Conservation (phyloP, 352 stramenopile genomes). For the Pythium monospermum region DNA sequence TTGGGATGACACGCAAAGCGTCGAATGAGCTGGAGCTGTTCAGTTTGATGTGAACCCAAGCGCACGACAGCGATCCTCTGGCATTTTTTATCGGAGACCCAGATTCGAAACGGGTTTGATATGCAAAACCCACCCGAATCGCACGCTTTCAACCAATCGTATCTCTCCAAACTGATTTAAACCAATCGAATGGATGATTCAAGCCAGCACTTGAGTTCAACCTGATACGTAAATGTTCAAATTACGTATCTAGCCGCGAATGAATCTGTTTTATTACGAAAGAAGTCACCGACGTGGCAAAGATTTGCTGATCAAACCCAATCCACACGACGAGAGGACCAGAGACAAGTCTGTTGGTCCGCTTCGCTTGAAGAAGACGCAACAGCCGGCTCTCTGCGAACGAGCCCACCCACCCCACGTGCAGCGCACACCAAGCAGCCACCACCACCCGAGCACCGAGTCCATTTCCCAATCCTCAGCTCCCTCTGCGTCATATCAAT, state of each 20-base stretch:
- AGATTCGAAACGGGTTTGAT: background rate
- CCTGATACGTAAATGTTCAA: constrained; percentile 2
- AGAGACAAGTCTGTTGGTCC: constrained; percentile 9
- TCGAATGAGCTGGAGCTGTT: constrained; percentile 4
- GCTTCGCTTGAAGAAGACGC: constrained; percentile 14
- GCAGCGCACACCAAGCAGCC: constrained; percentile 9
- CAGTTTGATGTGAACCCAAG: constrained; percentile 5
- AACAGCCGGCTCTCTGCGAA: constrained; percentile 9
- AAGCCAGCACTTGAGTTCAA: background rate
- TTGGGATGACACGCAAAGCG: constrained; percentile 3
- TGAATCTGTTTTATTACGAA: background rate
- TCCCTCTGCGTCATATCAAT: no score
- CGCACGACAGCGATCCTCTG: background rate
- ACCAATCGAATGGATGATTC: background rate
- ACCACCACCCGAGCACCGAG: background rate
- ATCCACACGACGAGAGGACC: constrained; percentile 2
- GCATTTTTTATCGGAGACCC: background rate
- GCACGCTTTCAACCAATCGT: constrained; percentile 8
- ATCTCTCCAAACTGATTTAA: background rate
- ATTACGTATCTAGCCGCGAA: constrained; percentile 6
- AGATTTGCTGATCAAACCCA: constrained; percentile 2
- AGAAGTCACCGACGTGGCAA: background rate
- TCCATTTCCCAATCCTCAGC: background rate
- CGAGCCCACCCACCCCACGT: no score
- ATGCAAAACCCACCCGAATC: constrained; percentile 5